phyloP scores from a whole-genome alignment of 2,329 filamentous ascomycete species.

The Diaporthe ampelina region DNA sequence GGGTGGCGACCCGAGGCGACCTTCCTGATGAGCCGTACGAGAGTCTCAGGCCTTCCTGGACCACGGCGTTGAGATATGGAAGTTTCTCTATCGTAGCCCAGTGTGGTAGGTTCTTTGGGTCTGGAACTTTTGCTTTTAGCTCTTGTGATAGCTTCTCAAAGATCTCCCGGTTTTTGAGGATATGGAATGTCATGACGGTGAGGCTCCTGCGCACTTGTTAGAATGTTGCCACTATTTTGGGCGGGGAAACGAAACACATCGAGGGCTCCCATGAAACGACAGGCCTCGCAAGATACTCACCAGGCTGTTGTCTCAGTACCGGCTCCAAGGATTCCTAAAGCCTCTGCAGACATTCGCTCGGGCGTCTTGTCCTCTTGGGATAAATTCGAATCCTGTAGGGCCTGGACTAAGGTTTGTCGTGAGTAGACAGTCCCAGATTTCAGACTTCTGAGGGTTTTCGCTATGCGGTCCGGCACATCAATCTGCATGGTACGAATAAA shows the following conservation, averaged over 20 bases:
- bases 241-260: not conserved
- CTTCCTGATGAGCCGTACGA: conserved; percentile 43
- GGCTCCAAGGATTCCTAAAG: conserved; percentile 4
- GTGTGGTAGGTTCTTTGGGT: conserved; percentile 40
- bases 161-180: conserved; percentile 11
- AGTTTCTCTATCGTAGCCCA: conserved; percentile 45
- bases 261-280: not conserved
- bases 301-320: conserved; percentile 32
- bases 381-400: conserved; percentile 3
- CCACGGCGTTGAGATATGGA: conserved; percentile 44
- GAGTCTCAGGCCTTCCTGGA: conserved; percentile 45
- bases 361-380: not conserved
- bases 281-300: not conserved
- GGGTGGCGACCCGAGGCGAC: conserved; percentile 38
- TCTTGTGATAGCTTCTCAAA: conserved; percentile 4
- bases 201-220: not conserved
- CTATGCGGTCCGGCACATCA: not conserved
- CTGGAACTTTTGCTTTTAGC: conserved; percentile 20
- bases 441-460: conserved; percentile 9
- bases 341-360: not conserved
- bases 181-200: conserved; percentile 20
- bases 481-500: conserved; percentile 27
- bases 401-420: conserved; percentile 7
- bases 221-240: not conserved
- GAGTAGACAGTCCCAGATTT: conserved; percentile 5